These are phyloP conservation scores for Pisolithus marmoratus DNA, from an alignment of 768 basidiomycete species.

Conservation along the genomic window DNA sequence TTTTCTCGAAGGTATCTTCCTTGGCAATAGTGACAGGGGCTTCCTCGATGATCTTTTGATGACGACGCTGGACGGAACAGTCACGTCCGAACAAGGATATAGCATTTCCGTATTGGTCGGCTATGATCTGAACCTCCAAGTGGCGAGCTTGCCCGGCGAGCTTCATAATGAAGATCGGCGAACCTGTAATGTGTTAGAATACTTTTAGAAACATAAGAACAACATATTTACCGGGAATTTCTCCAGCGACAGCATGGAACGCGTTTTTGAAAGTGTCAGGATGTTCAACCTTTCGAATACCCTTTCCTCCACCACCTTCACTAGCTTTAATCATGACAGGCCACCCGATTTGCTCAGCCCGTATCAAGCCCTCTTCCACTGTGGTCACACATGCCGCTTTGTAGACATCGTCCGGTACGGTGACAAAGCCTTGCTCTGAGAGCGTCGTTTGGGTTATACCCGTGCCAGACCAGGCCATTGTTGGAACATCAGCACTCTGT, in stretches of 20 bases:
- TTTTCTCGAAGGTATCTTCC: conserved; percentile 87
- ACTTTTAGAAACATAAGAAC: conserved; percentile 1
- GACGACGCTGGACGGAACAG: conserved; percentile 97
- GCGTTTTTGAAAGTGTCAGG: conserved; percentile 90
- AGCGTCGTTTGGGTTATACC: conserved; percentile 86
- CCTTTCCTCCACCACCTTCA: conserved; percentile 98
- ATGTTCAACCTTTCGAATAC: conserved; percentile 90
- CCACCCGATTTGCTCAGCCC: conserved; percentile 86
- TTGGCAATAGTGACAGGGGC: conserved; percentile 97
- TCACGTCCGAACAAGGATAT: conserved; percentile 99
- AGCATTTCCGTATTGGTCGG: conserved; percentile 98
- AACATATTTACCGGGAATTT: conserved; percentile 78
- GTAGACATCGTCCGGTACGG: conserved; percentile 90
- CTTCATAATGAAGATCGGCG: conserved; percentile 99
- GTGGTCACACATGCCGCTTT: conserved; percentile 78
- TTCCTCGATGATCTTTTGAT: conserved; percentile 99
- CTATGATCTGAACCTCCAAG: conserved; percentile 95
- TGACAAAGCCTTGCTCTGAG: conserved; percentile 84
- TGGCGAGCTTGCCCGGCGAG: conserved; percentile 96
- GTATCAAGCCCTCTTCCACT: conserved; percentile 81
- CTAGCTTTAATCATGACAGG: conserved; percentile 99
- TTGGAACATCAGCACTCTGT: conserved; percentile 92
- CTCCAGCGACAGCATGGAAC: conserved; percentile 88
- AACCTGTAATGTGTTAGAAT: conserved; percentile 48
- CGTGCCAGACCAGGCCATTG: conserved; percentile 98